Conservation (phyloP, 129 eudicot species). For the Centrapalus pauciflorus region DNA sequence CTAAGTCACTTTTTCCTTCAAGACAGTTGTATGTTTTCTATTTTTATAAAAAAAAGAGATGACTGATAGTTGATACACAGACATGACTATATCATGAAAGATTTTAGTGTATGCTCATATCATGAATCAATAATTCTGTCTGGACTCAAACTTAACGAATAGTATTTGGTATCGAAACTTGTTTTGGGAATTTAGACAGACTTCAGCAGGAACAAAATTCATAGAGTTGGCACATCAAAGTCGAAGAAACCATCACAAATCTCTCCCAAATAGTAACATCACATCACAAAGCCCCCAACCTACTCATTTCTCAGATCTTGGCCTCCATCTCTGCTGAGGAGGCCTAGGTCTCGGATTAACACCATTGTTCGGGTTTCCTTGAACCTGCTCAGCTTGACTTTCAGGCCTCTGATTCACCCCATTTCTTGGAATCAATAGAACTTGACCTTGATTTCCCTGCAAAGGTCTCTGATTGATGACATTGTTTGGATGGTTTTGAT, state of each 20-base stretch:
- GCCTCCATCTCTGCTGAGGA: constrained; percentile 56
- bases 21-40: no score
- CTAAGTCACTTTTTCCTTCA: not conserved
- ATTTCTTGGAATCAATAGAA: not conserved
- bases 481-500: constrained; percentile 32
- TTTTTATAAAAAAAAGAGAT: no score
- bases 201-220: not conserved
- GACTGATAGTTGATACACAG: no score
- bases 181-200: no score
- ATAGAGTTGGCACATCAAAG: constrained; percentile 1
- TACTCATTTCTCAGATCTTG: constrained; percentile 28
- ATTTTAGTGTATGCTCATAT: no score
- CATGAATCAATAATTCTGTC: no score
- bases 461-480: constrained; percentile 21
- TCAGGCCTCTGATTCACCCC: no score
- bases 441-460: constrained; percentile 13
- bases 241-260: constrained; percentile 10
- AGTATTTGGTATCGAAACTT: no score
- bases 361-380: constrained; percentile 17
- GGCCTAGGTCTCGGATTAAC: constrained; percentile 27
- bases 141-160: no score
- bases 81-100: no score
- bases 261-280: no score
- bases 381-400: constrained; percentile 5
- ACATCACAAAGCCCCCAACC: no score